Conservation (phyloP, 371 early-diverging fungal genomes). For the Mortierella sp. region DNA sequence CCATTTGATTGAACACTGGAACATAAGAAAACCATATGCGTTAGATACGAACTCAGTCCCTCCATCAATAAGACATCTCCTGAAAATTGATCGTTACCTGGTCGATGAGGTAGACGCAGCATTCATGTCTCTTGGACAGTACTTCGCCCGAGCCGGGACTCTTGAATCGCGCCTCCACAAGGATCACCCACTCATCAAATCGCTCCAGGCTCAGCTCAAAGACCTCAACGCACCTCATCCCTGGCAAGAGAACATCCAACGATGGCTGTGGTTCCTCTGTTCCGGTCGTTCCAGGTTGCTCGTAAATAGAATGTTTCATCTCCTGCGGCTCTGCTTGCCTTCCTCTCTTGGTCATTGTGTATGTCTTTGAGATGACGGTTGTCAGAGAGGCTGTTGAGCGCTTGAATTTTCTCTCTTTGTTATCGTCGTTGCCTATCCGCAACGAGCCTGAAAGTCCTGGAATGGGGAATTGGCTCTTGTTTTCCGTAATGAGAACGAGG, state of each 20-base stretch:
- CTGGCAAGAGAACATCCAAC: conserved; percentile 30
- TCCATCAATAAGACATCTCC: neutral
- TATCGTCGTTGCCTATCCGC: conserved; percentile 28
- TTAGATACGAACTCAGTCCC: neutral
- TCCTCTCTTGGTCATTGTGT: conserved; percentile 8
- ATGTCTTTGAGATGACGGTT: conserved; percentile 18
- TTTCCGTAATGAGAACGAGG: conserved; percentile 35
- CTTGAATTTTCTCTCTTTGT: conserved; percentile 19
- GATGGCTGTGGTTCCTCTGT: conserved; percentile 3
- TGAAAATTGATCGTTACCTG: conserved; percentile 19
- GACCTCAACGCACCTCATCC: conserved; percentile 29
- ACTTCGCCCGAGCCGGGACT: conserved; percentile 38
- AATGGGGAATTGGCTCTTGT: conserved; percentile 46
- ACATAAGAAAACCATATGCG: neutral
- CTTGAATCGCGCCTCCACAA: conserved; percentile 21
- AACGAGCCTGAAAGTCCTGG: conserved; percentile 32
- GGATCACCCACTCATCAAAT: conserved; percentile 46
- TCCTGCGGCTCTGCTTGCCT: conserved; percentile 12
- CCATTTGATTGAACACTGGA: conserved; percentile 44
- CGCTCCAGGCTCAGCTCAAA: conserved; percentile 29
- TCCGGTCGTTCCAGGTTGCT: neutral
- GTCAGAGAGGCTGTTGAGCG: neutral
- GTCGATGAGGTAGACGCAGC: conserved; percentile 48
- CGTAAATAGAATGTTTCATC: conserved; percentile 17
- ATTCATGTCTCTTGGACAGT: conserved; percentile 46